Percentiles rank a stretch among this genome's conserved stretches.
phyloP scores from a whole-genome alignment of 1,284 basidiomycete species.

The Phenoliferia sp. region DNA sequence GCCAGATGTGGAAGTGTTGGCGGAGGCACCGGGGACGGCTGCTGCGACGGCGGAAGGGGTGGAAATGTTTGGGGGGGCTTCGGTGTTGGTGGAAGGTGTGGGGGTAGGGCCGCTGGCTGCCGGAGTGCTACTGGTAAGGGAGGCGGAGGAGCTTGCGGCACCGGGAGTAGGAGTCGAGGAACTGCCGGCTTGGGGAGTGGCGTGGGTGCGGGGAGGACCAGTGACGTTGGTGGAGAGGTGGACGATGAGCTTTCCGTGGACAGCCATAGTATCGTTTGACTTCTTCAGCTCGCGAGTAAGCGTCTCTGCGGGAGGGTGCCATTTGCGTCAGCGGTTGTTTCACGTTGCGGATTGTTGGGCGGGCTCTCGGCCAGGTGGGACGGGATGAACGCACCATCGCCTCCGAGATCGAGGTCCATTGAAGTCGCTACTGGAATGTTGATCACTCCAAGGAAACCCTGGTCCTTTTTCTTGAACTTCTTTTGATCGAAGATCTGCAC shows the following conservation, averaged over 20 bases:
- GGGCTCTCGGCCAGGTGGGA: too few species aligned
- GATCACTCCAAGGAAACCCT: conserved; percentile 90
- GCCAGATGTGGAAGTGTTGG: conserved; percentile 41
- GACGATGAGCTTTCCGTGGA: conserved; percentile 78
- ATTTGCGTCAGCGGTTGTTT: too few species aligned
- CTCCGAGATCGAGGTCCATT: conserved; percentile 81
- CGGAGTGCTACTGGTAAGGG: conserved; percentile 29
- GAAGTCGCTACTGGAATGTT: conserved; percentile 84
- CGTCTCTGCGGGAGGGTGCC: conserved; percentile 54
- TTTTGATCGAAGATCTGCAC: conserved; percentile 96
- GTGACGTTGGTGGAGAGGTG: conserved; percentile 69
- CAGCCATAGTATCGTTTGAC: conserved; percentile 78
- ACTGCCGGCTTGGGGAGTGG: conserved; percentile 24
- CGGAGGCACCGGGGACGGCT: conserved; percentile 22
- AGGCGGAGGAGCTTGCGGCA: conserved; percentile 39
- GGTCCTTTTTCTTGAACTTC: conserved; percentile 92
- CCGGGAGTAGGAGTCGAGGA: conserved; percentile 44
- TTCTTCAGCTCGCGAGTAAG: conserved; percentile 76
- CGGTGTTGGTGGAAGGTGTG: conserved; percentile 34
- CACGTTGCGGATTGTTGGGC: too few species aligned
- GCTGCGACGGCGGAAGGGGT: conserved; percentile 16
- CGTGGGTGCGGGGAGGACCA: conserved; percentile 38
- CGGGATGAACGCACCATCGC: conserved; percentile 70
- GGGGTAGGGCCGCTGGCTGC: conserved; percentile 20
- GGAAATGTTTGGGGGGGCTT: conserved; percentile 13